Conservation (phyloP, 495 filamentous ascomycete genomes). For the Podospora pseudoanserina region DNA sequence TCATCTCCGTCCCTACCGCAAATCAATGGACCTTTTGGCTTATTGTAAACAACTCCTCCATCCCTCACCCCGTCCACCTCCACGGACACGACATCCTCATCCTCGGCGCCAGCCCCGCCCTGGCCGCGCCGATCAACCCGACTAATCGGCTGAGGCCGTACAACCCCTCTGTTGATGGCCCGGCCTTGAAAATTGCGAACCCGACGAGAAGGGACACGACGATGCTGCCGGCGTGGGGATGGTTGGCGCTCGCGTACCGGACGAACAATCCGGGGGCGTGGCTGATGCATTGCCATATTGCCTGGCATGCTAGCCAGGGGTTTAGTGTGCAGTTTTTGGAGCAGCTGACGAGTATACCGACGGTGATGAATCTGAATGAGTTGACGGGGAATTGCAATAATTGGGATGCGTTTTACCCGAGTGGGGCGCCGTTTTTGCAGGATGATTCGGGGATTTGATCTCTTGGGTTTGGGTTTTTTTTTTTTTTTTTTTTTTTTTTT, state of each 20-base stretch:
- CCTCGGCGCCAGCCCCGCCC: conserved; percentile 32
- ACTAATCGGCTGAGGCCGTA: conserved; percentile 41
- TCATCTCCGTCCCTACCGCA: conserved; percentile 29
- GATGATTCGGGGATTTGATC: conserved; percentile 28
- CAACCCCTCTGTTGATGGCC: conserved; percentile 21
- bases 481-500: not conserved
- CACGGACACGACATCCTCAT: conserved; percentile 60
- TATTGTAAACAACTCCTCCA: conserved; percentile 34
- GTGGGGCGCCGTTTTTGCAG: conserved; percentile 24
- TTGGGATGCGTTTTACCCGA: conserved; percentile 28
- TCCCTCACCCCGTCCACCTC: conserved; percentile 52
- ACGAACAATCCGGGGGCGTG: conserved; percentile 47
- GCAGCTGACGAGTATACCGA: conserved; percentile 28
- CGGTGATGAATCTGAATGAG: conserved; percentile 20
- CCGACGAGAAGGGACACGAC: conserved; percentile 35
- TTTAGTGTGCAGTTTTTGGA: conserved; percentile 27
- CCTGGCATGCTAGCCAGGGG: conserved; percentile 32
- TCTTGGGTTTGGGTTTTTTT: not conserved
- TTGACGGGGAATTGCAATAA: conserved; percentile 24
- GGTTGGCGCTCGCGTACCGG: conserved; percentile 43
- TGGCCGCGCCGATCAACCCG: conserved; percentile 26
- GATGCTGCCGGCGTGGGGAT: conserved; percentile 37
- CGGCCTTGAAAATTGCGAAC: conserved; percentile 38
- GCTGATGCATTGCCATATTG: conserved; percentile 50
- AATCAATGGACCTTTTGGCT: conserved; percentile 34